Base-by-base conservation (phyloP, 306 rosid species). In the Pterocarpus santalinus region DNA sequence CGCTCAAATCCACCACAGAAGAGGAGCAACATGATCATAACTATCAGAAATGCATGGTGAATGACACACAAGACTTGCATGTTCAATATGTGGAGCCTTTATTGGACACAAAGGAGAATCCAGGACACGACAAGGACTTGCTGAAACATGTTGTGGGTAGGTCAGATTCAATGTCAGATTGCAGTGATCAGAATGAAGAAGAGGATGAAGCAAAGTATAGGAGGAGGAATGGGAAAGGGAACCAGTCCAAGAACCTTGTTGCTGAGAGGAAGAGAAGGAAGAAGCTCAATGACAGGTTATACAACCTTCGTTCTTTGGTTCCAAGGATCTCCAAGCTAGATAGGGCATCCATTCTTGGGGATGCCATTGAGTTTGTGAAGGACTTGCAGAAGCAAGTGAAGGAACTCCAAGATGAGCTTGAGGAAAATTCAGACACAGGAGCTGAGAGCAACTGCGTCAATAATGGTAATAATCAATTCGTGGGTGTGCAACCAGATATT, bases 211-310 rank as follows among this genome's bases (percentile, higher is more conserved):
- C 82, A 11, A 95, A 93, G 80, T 89, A 83, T 34, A 87, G 91
- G 22, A 76, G 91, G 53, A 90, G 92, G 60, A 89, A 86, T 38
- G 96, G 94, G 28, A 88, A 93, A 72, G 93, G 91, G 41, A 89
- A 89, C 83, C 94, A 91, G 15, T 90, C 97, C 2, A 95, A 95
- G 73, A 95, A 95, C 82, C 92, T 95, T 49, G 70, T 82, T 4
- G 99, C 99, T 0, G 98, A 95, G 88, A 90, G 99, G 67, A 93
- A 68, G 81, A 90, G 99, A 83, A 93, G 99, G 88, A 95, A 95
- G 90, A 95, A 95, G 80, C 94, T 95, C 3, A 95, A 95, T 46
- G 97, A 95, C 12, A 85, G 97, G 81, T 85, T 95, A 14, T 93
- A 91, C n/a, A 77, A 85, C 38, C 97, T 95, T 75, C 89, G 99